Base-by-base conservation (phyloP, 177 flowering plant genomes). In the Viscum album region DNA sequence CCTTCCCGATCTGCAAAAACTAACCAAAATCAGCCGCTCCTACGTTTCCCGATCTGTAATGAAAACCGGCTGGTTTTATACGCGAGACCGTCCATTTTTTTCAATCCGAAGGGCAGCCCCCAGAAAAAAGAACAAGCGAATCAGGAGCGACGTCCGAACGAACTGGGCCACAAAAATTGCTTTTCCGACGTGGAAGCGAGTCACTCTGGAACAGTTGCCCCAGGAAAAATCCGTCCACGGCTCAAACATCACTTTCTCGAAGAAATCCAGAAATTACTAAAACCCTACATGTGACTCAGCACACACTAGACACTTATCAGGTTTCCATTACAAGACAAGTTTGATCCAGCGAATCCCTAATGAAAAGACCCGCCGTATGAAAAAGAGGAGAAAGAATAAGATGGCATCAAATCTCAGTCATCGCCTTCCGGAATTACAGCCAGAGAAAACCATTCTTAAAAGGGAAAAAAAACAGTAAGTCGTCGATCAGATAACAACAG, bases 221-320 rank as follows among this genome's bases (percentile, higher is more conserved):
- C 68, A 33, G 24, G 13, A 68, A 8, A 29, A 54, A 26, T 31
- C 58, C 33, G 37, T 23, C 69, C 5, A 62, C 43, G 43, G 5
- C 60, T 66, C 41, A 77, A 34, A 35, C 41, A 43, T 50, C 34
- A 52, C 73, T 34, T 26, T 73, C 50, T 1, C 16, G 39, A 39
- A 23, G 47, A 33, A 33, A 67, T 41, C 66, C 56, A 70, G 76
- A 75, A 70, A 34, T 50, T 34, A 71, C 79, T 43, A 66, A 75
- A 59, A 69, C 28, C 26, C 39, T 26, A 35, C 70, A 76, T 69
- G 50, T 41, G 74, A 62, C 37, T 59, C 52, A 66, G 74, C 79
- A 79, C 68, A 77, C 80, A 41, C 78, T 71, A 67, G 79, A 75
- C 47, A 60, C 74, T 75, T 72, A 77, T 78, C 77, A 71, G 70